phyloP scores from a whole-genome alignment of 352 stramenopile species.

The Thalassiosira exigua region DNA sequence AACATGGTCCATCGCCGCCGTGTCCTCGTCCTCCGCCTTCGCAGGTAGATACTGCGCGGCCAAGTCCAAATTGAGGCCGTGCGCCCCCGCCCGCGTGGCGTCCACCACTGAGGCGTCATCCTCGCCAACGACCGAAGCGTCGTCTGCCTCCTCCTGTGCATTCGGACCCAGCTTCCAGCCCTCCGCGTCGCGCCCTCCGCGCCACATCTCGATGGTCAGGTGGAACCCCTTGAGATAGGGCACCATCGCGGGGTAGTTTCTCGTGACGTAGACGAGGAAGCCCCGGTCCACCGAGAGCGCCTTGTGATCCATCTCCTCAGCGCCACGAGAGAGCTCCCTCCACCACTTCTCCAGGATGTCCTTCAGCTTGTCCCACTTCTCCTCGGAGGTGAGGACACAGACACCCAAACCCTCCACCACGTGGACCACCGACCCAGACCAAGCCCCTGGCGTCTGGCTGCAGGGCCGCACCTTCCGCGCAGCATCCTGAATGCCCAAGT shows the following conservation, averaged over 20 bases:
- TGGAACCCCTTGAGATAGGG: constrained; percentile 67
- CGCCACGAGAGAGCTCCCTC: background rate
- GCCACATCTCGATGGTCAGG: constrained; percentile 56
- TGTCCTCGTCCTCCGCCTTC: background rate
- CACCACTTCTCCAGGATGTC: constrained; percentile 22
- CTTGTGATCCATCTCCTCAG: constrained; percentile 34
- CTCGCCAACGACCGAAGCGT: background rate
- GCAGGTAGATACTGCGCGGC: background rate
- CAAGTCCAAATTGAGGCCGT: no score
- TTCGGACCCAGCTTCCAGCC: constrained; percentile 45
- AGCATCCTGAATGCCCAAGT: constrained; percentile 62
- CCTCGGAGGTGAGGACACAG: constrained; percentile 24
- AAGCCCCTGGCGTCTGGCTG: constrained; percentile 44
- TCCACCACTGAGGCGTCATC: constrained; percentile 1
- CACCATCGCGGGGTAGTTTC: constrained; percentile 38
- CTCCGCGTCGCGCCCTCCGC: constrained; percentile 31
- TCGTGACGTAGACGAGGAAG: constrained; percentile 55
- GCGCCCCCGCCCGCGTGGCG: no score
- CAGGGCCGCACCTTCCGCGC: constrained; percentile 40
- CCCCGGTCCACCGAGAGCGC: constrained; percentile 36
- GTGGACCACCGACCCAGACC: constrained; percentile 52
- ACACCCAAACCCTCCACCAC: constrained; percentile 12
- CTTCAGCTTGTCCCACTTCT: constrained; percentile 60
- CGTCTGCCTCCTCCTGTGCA: background rate
- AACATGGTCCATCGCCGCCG: no score